Evolutionary conservation across 768 basidiomycete genomes (phyloP).

Genomic region (Termitomyces eurrhizus): DNA sequence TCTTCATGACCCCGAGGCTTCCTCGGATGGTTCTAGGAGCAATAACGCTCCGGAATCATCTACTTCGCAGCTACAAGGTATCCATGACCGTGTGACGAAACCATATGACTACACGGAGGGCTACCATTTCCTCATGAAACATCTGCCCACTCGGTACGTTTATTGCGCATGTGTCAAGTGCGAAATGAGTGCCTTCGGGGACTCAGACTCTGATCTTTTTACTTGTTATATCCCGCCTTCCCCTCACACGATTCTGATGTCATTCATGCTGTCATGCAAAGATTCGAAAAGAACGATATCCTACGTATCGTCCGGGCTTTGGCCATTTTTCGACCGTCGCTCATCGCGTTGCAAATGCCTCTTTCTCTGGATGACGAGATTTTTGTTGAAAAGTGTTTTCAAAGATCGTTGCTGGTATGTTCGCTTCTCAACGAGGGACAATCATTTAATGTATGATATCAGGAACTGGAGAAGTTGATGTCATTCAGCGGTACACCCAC

Average conservation of each 20-base stretch:
- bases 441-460: conserved; percentile 10
- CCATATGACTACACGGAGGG: conserved; percentile 96
- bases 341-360: conserved; percentile 98
- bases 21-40: conserved; percentile 16
- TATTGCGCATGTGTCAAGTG: conserved; percentile 29
- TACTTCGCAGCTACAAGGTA: conserved; percentile 45
- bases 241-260: conserved; percentile 10
- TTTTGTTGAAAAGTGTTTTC: conserved; percentile 95
- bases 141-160: conserved; percentile 77
- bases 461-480: conserved; percentile 97
- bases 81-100: conserved; percentile 63
- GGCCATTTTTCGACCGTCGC: conserved; percentile 92
- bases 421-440: conserved; percentile 9
- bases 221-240: conserved; percentile 19
- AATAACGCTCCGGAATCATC: conserved; percentile 25
- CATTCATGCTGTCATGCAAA: conserved; percentile 29
- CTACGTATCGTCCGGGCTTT: conserved; percentile 91
- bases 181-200: conserved; percentile 38
- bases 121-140: conserved; percentile 96
- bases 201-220: conserved; percentile 37
- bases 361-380: conserved; percentile 94
- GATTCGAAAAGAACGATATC: conserved; percentile 96
- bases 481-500: conserved; percentile 97
- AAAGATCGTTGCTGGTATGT: conserved; percentile 82
- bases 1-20: conserved; percentile 23